Base-by-base conservation (phyloP, 2,329 filamentous ascomycete genomes). In the Claviceps africana region DNA sequence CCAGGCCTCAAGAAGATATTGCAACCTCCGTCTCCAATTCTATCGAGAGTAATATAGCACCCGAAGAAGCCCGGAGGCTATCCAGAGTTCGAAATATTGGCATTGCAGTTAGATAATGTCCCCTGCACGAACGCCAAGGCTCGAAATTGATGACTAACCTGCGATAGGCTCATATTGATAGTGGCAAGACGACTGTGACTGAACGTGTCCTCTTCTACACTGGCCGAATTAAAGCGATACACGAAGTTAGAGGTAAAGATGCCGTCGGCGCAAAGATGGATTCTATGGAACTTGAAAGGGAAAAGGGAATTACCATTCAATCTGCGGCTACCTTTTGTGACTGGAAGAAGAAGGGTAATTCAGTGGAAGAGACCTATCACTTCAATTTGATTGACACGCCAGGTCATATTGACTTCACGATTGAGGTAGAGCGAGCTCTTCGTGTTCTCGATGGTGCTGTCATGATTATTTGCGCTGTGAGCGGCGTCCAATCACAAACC, bases 341-440 rank as follows among this genome's bases (percentile, higher is more conserved):
- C 71, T 98, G 93, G 93, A 73, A 85, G 59, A 96, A 95, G 75
- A 83, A 81, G 68, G 83, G 88, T 62, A 72, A 91, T 57, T 86
- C 86, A 59, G 80, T 86, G 64, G 88, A 96, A 50, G 83, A 95
- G 69, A 88, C 83, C 61, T 98, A 95, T 71, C 91, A 98, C 68
- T 83, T 98, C 75, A 98, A 98, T 71, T 75, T 98, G 76, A 98
- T 98, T 65, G 93, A 98, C 68, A 98, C 93, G 0, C 93, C 93
- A 3, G 93, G 93, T 44, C 93, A 98, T 72, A 97, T 98, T 64
- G 93, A 98, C 69, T 98, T 98, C 66, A 98, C 93, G 15, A 97
- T 98, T 58, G 93, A 98, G 71, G 93, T 98, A 47, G 93, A 98
- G 75, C 81, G 93, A 67, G 93, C 93, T 53, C 73, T 98, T 66